Percentiles rank a stretch among this genome's conserved stretches.
phyloP scores from a whole-genome alignment of 169 alveolate species.

The Cryptosporidium meleagridis region DNA sequence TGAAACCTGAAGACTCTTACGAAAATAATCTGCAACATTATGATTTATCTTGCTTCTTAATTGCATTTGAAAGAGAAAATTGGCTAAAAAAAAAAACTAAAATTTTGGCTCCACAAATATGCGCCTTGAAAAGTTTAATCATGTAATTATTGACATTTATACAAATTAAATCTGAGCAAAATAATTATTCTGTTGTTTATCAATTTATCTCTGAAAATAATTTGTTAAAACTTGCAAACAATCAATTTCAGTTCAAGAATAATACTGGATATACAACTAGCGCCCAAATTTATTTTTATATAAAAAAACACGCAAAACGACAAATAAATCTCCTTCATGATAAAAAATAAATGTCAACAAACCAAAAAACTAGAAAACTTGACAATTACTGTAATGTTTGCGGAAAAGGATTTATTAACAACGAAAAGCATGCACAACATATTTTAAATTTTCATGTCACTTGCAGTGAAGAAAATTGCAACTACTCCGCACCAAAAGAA shows the following conservation, averaged over 20 bases:
- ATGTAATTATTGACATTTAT: background rate
- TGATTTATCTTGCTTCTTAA: constrained; percentile 39
- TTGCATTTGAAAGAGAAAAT: constrained; percentile 26
- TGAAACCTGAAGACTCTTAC: constrained; percentile 8
- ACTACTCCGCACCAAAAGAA: constrained; percentile 39
- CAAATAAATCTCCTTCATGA: background rate
- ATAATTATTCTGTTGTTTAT: too few species aligned
- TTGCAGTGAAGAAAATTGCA: constrained; percentile 6
- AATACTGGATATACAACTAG: background rate
- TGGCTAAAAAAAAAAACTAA: background rate
- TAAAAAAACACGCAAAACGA: background rate
- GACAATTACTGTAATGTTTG: constrained; percentile 21
- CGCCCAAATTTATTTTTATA: background rate
- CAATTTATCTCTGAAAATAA: too few species aligned
- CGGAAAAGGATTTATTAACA: constrained; percentile 12
- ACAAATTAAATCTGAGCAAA: too few species aligned
- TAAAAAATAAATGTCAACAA: background rate
- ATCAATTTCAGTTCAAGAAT: background rate
- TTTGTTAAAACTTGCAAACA: background rate
- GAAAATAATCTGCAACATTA: constrained; percentile 40
- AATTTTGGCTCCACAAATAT: constrained; percentile 4
- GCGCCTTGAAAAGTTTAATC: constrained; percentile 2
- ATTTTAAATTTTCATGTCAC: background rate
- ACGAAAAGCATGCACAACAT: background rate
- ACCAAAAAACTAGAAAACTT: background rate